Percentiles rank a stretch among this genome's conserved stretches.
Evolutionary conservation across 2,329 filamentous ascomycete species (phyloP).

Genomic region (Fusarium sp.): DNA sequence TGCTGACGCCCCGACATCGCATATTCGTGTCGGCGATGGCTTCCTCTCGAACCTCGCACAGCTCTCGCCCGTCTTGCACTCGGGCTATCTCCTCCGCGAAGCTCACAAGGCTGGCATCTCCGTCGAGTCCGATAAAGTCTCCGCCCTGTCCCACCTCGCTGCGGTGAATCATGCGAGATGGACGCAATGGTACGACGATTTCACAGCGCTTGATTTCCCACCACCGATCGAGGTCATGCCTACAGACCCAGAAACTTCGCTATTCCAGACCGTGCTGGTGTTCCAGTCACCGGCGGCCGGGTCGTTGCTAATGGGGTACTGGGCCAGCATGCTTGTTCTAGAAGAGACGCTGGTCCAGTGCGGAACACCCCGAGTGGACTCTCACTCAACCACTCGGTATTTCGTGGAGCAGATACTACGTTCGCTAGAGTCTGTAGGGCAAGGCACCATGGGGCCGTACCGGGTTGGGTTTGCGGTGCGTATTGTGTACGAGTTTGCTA

Average conservation of each 20-base stretch:
- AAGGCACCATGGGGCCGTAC: slow-evolving; percentile 56
- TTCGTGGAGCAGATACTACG: slow-evolving; percentile 54
- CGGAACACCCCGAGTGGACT: slow-evolving; percentile 40
- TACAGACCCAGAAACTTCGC: slow-evolving; percentile 49
- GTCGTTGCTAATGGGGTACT: slow-evolving; percentile 54
- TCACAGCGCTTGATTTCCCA: slow-evolving; percentile 43
- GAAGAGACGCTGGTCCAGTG: slow-evolving; percentile 56
- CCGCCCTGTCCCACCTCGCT: slow-evolving; percentile 49
- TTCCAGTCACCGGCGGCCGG: slow-evolving; percentile 54
- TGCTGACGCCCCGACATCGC: slow-evolving; percentile 38
- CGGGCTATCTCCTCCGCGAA: slow-evolving; percentile 52
- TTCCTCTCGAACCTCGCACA: slow-evolving; percentile 54
- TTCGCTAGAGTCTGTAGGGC: slow-evolving; percentile 56
- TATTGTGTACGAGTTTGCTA: slow-evolving; percentile 58
- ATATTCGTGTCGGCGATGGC: slow-evolving; percentile 50
- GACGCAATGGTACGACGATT: slow-evolving; percentile 52
- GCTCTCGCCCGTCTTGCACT: slow-evolving; percentile 52
- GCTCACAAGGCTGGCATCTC: slow-evolving; percentile 49
- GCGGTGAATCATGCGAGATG: slow-evolving; percentile 50
- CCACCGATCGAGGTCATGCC: slow-evolving; percentile 49
- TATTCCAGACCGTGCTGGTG: slow-evolving; percentile 52
- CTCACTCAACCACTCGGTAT: slow-evolving; percentile 42
- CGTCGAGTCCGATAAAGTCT: slow-evolving; percentile 49
- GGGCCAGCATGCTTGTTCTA: slow-evolving; percentile 58
- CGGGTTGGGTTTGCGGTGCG: slow-evolving; percentile 55